Percentiles rank a stretch among this genome's conserved stretches.
Evolutionary conservation across 2,329 filamentous ascomycete species (phyloP).

Genomic region (Aspergillus chevalieri): DNA sequence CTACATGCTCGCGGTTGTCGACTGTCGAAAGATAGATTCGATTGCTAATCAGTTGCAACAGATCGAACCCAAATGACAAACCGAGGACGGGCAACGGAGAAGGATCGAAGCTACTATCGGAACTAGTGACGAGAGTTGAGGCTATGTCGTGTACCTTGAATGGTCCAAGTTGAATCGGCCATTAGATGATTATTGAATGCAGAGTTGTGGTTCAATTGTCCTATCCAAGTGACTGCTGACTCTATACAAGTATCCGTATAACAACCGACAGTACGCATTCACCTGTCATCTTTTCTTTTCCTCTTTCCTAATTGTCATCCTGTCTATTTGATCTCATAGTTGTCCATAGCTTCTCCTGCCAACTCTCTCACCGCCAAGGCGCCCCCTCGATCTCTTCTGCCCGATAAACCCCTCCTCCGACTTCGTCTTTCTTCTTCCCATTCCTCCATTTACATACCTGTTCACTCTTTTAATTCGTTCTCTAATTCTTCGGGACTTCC

Average conservation of each 20-base stretch:
- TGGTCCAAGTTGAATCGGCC: neutral
- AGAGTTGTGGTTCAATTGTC: too few relatives aligned
- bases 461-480: neutral
- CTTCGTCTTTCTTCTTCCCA: constrained; percentile 4
- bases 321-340: too few relatives aligned
- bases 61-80: too few relatives aligned
- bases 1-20: too few relatives aligned
- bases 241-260: too few relatives aligned
- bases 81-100: neutral
- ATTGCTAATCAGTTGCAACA: too few relatives aligned
- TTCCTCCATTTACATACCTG: constrained; percentile 2
- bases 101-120: too few relatives aligned
- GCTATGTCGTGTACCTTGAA: neutral
- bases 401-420: constrained; percentile 21
- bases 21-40: too few relatives aligned
- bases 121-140: too few relatives aligned
- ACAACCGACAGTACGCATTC: too few relatives aligned
- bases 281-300: neutral
- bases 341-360: neutral
- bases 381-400: constrained; percentile 2
- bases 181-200: neutral
- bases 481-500: neutral
- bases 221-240: too few relatives aligned
- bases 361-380: neutral
- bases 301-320: neutral